Base-by-base conservation (phyloP, 331 rosid species). In the Cucumis variabilis region DNA sequence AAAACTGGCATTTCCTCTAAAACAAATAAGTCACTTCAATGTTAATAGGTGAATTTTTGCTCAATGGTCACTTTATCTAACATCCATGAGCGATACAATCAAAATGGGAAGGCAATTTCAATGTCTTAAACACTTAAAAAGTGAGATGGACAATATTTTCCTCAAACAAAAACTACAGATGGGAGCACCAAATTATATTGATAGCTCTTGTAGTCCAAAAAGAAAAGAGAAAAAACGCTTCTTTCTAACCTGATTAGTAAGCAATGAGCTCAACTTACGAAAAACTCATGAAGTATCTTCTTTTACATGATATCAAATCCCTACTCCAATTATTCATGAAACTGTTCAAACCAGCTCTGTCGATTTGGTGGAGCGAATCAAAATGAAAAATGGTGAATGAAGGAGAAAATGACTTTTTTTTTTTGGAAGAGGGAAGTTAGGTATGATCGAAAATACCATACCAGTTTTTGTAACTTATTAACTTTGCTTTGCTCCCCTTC, bases 111-210 rank as follows among this genome's bases (percentile, higher is more conserved):
- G 41, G 44, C 11, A 69, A 14, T 69, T 69, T 69, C 75, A 69
- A 76, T 21, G 60, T 69, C 63, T 76, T 76, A 78, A 88, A 91
- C 88, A 84, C 77, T 91, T 90, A 90, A 85, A 91, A 91, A 77
- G 88, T 75, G 89, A 84, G 90, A 81, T 79, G 66, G 91, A 90
- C 89, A 60, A 88, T 92, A 91, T 91, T 90, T 90, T 89, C 90
- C 90, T 93, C 46, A 90, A 92, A 90, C 93, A 92, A 92, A 92
- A 88, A 79, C 83, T 81, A 62, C n/a, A 50, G 90, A 86, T 92
- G 96, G 92, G 44, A 5, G 91, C 89, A 65, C 41, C 71, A 48
- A 89, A 86, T 76, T 89, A 84, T 55, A 66, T 51, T 77, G 76
- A 86, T 86, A 85, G 53, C 50, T 30, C 11, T 71, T 11, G 11